phyloP scores from a whole-genome alignment of 1,284 basidiomycete genomes.

The Leccinum subrobustum region DNA sequence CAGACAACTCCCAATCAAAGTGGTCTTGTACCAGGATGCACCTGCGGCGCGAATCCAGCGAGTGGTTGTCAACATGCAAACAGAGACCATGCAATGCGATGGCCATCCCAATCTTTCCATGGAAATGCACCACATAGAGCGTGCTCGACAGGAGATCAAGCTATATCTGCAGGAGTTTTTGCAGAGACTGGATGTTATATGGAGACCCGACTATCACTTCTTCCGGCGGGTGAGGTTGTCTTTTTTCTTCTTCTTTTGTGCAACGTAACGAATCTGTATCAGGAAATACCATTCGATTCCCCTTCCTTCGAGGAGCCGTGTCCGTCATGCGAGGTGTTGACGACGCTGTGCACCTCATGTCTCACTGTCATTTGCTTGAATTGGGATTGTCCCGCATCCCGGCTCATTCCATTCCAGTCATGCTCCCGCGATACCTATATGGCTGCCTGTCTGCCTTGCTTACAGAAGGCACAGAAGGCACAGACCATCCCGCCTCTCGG shows the following conservation, averaged over 20 bases:
- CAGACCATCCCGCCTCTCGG: slow-evolving; percentile 10
- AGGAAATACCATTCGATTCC: background rate
- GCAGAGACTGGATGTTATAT: too few relatives aligned
- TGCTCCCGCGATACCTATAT: background rate
- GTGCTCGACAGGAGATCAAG: too few relatives aligned
- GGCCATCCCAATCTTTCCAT: background rate
- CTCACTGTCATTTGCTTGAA: slow-evolving; percentile 17
- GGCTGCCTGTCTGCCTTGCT: slow-evolving; percentile 14
- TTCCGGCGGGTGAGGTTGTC: background rate
- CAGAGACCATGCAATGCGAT: background rate
- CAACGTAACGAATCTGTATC: background rate
- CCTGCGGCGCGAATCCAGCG: too few relatives aligned
- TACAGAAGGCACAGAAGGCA: background rate
- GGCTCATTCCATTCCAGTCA: slow-evolving; percentile 13
- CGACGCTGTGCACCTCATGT: slow-evolving; percentile 15
- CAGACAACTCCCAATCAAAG: too few relatives aligned
- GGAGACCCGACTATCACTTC: too few relatives aligned
- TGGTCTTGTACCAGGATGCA: too few relatives aligned
- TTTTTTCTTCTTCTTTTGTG: background rate
- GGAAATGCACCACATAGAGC: background rate
- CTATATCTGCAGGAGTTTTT: too few relatives aligned
- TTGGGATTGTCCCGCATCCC: slow-evolving; percentile 18
- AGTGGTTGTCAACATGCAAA: background rate
- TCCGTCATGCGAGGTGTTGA: slow-evolving; percentile 15
- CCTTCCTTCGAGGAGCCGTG: slow-evolving; percentile 2